A percentile compares a stretch with the other conserved stretches of the same genome.
These are phyloP conservation scores for Mikania micrantha DNA, from an alignment of 129 eudicot genomes.

Conservation along the genomic window DNA sequence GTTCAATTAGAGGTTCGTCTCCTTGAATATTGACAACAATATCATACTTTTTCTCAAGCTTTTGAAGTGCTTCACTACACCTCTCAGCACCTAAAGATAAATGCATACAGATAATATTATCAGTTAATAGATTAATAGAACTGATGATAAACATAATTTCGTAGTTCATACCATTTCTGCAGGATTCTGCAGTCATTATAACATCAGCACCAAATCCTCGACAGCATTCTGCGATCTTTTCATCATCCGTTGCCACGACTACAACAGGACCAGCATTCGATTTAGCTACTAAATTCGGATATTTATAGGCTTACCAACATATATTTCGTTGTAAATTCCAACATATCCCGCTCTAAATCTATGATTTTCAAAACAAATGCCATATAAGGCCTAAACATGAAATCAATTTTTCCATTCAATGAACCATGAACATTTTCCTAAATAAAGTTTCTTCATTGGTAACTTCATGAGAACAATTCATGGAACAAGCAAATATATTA, in stretches of 20 bases:
- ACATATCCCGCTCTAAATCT: background rate
- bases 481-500: background rate
- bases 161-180: conserved; percentile 63
- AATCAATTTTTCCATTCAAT: background rate
- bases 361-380: background rate
- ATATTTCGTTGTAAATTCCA: no score
- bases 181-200: conserved; percentile 88
- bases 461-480: background rate
- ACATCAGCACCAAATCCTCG: conserved; percentile 95
- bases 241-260: conserved; percentile 99
- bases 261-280: conserved; percentile 4
- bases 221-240: conserved; percentile 86
- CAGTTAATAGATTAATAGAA: background rate
- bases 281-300: conserved; percentile 3
- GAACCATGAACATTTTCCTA: background rate
- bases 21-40: conserved; percentile 96
- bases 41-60: conserved; percentile 70
- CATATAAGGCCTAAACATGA: background rate
- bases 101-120: background rate
- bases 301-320: no score
- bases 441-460: background rate
- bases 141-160: background rate
- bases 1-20: conserved; percentile 97
- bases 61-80: conserved; percentile 89
- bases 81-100: conserved; percentile 73